Conservation (phyloP, 1,284 basidiomycete genomes). For the Fomitopsis schrenkii region DNA sequence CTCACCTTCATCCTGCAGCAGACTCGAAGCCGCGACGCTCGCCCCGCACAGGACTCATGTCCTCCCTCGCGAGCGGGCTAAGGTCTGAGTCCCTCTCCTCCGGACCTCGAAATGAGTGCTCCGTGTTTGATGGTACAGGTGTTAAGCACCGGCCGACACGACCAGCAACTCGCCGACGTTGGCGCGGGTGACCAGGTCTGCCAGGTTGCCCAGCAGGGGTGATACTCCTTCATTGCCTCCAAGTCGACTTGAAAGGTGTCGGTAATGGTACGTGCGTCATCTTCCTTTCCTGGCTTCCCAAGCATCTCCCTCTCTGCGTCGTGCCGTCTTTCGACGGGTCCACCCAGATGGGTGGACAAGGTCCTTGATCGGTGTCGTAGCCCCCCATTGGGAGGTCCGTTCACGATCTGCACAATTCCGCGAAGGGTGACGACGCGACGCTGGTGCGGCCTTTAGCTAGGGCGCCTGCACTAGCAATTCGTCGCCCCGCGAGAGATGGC, state of each 20-base stretch:
- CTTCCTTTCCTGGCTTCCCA: not conserved
- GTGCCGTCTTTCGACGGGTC: constrained; percentile 22
- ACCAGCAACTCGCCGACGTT: constrained; percentile 34
- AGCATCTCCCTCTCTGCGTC: constrained; percentile 16
- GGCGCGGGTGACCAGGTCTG: not conserved
- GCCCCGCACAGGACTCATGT: constrained; percentile 34
- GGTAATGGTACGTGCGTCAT: constrained; percentile 20
- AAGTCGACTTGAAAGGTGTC: constrained; percentile 23
- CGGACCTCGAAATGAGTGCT: constrained; percentile 35
- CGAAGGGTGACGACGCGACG: not conserved
- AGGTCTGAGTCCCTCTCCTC: constrained; percentile 47
- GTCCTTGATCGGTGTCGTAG: not conserved
- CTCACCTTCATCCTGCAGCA: constrained; percentile 15
- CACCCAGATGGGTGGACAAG: not conserved
- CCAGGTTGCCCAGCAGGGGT: not conserved
- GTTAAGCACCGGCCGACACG: constrained; percentile 39
- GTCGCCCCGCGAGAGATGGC: not conserved
- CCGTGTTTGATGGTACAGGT: constrained; percentile 38
- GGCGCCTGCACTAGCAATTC: not conserved
- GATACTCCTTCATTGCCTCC: not conserved
- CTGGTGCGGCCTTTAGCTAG: not conserved
- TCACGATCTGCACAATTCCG: not conserved
- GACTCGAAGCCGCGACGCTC: constrained; percentile 49
- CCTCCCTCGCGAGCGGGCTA: constrained; percentile 46
- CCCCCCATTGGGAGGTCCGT: not conserved